phyloP scores from a whole-genome alignment of 179 eudicot species.

The Silene noctiflora region DNA sequence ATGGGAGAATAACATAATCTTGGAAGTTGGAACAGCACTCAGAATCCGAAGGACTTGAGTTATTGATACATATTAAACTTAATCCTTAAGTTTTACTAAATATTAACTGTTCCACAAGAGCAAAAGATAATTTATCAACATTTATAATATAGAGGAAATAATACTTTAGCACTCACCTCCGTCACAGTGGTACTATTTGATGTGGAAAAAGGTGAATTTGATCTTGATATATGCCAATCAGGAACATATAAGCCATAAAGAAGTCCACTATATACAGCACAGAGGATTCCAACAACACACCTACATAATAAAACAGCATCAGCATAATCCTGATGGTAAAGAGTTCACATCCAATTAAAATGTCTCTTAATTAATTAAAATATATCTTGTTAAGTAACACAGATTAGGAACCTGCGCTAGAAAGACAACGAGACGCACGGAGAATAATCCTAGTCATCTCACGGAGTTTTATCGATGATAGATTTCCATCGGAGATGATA shows the following conservation, averaged over 20 bases:
- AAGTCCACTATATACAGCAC: constrained; percentile 50
- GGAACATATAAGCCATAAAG: constrained; percentile 69
- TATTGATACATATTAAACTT: background rate
- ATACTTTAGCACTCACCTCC: constrained; percentile 35
- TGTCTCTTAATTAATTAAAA: background rate
- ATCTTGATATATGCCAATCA: constrained; percentile 56
- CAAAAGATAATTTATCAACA: background rate
- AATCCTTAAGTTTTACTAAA: background rate
- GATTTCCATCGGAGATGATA: background rate
- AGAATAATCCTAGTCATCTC: background rate
- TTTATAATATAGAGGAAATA: background rate
- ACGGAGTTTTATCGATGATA: background rate
- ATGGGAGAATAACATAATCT: background rate
- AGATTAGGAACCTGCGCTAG: background rate
- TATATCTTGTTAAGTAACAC: background rate
- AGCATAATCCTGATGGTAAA: constrained; percentile 3
- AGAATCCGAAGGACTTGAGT: background rate
- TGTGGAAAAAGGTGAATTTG: constrained; percentile 31
- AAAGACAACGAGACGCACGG: background rate
- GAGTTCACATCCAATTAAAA: background rate
- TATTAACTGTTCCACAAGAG: background rate
- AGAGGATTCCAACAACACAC: constrained; percentile 46
- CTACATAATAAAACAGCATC: constrained; percentile 34
- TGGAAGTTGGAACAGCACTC: background rate
- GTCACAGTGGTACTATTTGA: constrained; percentile 36